Evolutionary conservation across 495 filamentous ascomycete species (phyloP).

Genomic region (Trichoderma virens): DNA sequence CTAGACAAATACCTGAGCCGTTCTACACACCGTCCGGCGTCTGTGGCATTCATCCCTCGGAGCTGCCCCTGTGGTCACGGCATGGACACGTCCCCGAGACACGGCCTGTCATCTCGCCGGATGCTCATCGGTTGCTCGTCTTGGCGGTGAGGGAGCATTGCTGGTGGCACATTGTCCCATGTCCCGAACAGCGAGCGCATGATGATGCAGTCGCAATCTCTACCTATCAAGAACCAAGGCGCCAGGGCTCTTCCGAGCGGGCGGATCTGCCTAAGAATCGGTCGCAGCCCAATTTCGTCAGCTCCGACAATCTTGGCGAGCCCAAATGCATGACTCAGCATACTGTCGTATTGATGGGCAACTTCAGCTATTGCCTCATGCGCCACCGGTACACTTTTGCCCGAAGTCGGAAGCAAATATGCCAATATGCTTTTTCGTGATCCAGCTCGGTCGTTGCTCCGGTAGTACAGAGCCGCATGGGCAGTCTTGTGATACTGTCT

Average conservation of each 20-base stretch:
- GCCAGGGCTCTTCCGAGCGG: neutral
- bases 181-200: neutral
- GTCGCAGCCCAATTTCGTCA: neutral
- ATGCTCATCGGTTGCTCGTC: neutral
- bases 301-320: neutral
- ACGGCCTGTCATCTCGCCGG: neutral
- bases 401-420: neutral
- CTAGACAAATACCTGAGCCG: neutral
- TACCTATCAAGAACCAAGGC: neutral
- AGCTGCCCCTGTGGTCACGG: neutral
- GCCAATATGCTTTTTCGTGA: neutral
- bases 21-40: too few relatives aligned
- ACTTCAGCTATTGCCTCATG: neutral
- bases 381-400: neutral
- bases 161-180: neutral
- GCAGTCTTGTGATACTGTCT: too few relatives aligned
- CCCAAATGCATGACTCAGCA: slow-evolving; percentile 1
- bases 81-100: neutral
- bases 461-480: too few relatives aligned
- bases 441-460: too few relatives aligned
- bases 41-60: too few relatives aligned
- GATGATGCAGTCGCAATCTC: neutral
- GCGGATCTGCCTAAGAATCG: neutral
- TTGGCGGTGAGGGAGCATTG: neutral
- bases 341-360: neutral